Percentiles rank a stretch among this genome's conserved stretches.
phyloP scores from a whole-genome alignment of 176 grass and related monocot genomes.

The Phyllostachys edulis region DNA sequence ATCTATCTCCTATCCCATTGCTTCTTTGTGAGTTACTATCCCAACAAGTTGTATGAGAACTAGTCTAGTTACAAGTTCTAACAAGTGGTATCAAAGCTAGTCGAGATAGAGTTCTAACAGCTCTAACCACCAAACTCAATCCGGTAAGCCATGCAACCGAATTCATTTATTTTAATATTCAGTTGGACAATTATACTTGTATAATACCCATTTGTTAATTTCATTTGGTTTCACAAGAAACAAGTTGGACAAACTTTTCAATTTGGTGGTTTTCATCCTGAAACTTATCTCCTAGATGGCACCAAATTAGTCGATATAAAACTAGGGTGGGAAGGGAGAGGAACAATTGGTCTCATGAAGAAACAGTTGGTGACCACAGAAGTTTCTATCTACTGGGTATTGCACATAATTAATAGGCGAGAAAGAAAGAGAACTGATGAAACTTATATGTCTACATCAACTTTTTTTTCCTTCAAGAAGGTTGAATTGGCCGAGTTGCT shows the following conservation, averaged over 20 bases:
- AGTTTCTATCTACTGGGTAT: neutral
- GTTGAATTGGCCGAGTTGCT: neutral
- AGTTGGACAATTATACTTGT: neutral
- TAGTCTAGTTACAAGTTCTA: too few species aligned
- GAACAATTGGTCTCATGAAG: neutral
- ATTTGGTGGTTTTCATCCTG: neutral
- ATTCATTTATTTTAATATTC: neutral
- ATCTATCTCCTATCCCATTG: too few species aligned
- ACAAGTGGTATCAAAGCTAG: too few species aligned
- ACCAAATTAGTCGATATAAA: neutral
- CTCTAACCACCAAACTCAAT: neutral
- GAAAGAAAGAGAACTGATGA: neutral
- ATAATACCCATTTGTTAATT: neutral
- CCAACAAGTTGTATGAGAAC: too few species aligned
- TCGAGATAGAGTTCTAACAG: too few species aligned
- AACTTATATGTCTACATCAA: neutral
- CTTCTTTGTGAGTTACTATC: too few species aligned
- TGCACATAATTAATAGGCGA: neutral
- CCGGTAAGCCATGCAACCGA: neutral
- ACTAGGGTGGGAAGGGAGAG: neutral
- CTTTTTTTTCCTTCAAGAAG: neutral
- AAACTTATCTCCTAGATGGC: neutral
- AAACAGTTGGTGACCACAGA: neutral
- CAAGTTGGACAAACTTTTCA: neutral
- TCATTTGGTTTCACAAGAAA: neutral